These are phyloP conservation scores for Penicillium coprophilum DNA, from an alignment of 495 filamentous ascomycete species.

Conservation along the genomic window DNA sequence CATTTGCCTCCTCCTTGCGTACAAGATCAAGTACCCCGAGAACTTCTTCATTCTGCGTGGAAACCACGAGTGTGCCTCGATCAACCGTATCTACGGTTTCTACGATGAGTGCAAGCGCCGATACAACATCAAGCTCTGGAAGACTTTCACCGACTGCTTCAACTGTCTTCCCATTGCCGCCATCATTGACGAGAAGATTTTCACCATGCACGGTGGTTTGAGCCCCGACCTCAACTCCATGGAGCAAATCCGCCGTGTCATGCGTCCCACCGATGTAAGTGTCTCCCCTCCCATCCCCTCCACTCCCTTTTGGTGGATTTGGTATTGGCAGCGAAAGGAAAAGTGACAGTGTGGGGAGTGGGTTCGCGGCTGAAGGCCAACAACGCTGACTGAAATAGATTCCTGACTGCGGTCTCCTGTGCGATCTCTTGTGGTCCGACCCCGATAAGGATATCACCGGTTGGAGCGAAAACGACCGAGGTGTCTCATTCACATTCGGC, in stretches of 20 bases:
- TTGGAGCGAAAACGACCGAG: slow-evolving; percentile 98
- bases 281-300: slow-evolving; percentile 13
- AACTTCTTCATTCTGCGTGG: slow-evolving; percentile 99
- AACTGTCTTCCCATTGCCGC: slow-evolving; percentile 99
- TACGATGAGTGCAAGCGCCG: slow-evolving; percentile 99
- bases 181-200: slow-evolving; percentile 99
- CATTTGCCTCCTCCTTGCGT: slow-evolving; percentile 95
- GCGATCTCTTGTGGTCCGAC: slow-evolving; percentile 97
- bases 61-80: slow-evolving; percentile 99
- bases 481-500: slow-evolving; percentile 98
- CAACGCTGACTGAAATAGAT: slow-evolving; percentile 70
- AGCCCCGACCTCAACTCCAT: slow-evolving; percentile 98
- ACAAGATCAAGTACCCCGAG: slow-evolving; percentile 99
- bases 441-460: slow-evolving; percentile 99
- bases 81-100: slow-evolving; percentile 99
- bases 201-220: slow-evolving; percentile 98
- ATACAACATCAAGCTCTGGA: slow-evolving; percentile 99
- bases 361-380: slow-evolving; percentile 41
- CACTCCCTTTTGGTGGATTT: slow-evolving; percentile 6
- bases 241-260: slow-evolving; percentile 98
- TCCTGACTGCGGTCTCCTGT: slow-evolving; percentile 95
- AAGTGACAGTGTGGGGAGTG: slow-evolving; percentile 34
- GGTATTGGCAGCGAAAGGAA: slow-evolving; percentile 7
- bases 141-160: slow-evolving; percentile 99
- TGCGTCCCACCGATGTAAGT: slow-evolving; percentile 98